Evolutionary conservation across 768 basidiomycete species (phyloP), one percentile per base, ranked within the genome.

Genomic region (Crucibulum laeve): DNA sequence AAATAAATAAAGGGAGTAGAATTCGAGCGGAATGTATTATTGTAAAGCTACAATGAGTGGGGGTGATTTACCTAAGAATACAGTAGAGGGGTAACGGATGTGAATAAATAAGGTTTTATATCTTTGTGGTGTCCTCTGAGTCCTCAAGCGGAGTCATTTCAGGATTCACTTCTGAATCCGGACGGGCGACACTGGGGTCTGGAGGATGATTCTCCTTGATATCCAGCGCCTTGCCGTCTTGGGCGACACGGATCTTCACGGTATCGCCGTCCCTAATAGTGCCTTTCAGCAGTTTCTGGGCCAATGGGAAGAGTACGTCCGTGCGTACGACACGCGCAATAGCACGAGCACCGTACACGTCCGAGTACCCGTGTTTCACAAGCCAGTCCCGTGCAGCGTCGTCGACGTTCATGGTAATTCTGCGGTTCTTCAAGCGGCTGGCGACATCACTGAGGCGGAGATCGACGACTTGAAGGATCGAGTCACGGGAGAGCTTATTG

Each of bases 321-420:
- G 83, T 84, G 40, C 88, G 71, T 3, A 95, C 87, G 15, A 92
- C 80, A n/a, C 92, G 68, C 5, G 88, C 88, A 43, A 95, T 89
- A 4, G 90, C 87, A 24, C 92, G 73, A 0, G 92, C 92, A 18
- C 92, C 92, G 59, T 93, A 94, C 19, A 83, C 62, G 36, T 88
- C 80, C 3, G 89, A 92, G 59, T 89, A 93, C 0, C 92, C 92
- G 36, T 80, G 73, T 45, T 75, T 56, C 0, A 82, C 87, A 3
- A 96, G 71, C 85, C 84, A 88, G 3, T 74, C 65, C 22, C 68
- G 69, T 2, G 88, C 84, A 1, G 62, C 64, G 0, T 73, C 66
- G 47, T 83, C 79, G 1, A 91, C 79, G 42, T 92, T 80, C 25
- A 94, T 64, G 5, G 65, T 77, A 44, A 95, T 91, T 14, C 84